Evolutionary conservation across 139 green algal species (phyloP).

Genomic region (Asterochloris erici): DNA sequence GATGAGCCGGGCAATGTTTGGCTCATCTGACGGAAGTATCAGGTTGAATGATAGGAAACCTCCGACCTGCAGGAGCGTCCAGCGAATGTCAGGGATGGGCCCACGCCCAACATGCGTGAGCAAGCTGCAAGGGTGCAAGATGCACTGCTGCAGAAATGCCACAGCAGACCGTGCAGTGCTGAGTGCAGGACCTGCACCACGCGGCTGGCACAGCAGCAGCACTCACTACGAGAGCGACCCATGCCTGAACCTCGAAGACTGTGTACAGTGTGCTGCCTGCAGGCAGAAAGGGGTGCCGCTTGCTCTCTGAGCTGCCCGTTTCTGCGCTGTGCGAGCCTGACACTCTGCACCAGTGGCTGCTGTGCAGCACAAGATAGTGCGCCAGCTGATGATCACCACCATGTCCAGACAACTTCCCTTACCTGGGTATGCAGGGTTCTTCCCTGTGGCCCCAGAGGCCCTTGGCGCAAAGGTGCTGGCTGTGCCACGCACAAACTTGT

Average conservation of each 20-base stretch:
- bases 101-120: conserved; percentile 4
- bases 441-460: conserved; percentile 52
- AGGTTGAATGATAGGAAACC: conserved; percentile 95
- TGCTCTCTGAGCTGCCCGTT: not conserved
- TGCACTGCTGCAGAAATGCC: too few relatives aligned
- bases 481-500: conserved; percentile 57
- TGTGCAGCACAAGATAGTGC: not conserved
- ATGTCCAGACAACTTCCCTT: not conserved
- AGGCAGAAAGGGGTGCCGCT: not conserved
- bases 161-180: too few relatives aligned
- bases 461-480: conserved; percentile 86
- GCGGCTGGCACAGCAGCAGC: too few relatives aligned
- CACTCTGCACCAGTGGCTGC: not conserved
- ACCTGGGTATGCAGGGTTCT: conserved; percentile 86
- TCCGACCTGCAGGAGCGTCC: conserved; percentile 35
- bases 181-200: too few relatives aligned
- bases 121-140: not conserved
- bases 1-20: conserved; percentile 86
- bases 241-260: conserved; percentile 84
- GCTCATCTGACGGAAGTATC: conserved; percentile 89
- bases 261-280: conserved; percentile 61
- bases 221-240: conserved; percentile 62
- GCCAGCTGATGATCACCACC: not conserved
- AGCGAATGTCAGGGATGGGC: too few relatives aligned
- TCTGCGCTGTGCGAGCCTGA: too few relatives aligned